A percentile compares a stretch with the other conserved stretches of the same genome.
These are phyloP conservation scores for Chernovozyma sophiae-reginae DNA, from an alignment of 1,139 yeast species.

Conservation along the genomic window DNA sequence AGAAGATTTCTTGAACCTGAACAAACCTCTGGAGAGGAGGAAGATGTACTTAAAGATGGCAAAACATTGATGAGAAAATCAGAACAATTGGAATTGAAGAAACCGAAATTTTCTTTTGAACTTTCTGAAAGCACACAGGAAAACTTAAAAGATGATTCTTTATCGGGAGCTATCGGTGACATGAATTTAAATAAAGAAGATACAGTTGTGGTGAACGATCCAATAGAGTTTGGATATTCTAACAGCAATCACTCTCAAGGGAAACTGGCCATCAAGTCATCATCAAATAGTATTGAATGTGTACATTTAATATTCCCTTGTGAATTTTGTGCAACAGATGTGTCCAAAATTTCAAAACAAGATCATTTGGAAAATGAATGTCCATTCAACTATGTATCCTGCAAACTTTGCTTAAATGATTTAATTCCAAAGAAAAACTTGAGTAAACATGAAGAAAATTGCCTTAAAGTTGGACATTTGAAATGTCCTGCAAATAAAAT, in stretches of 20 bases:
- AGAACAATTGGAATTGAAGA: neutral
- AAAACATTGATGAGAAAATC: neutral
- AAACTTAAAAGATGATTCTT: neutral
- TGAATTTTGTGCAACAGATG: conserved; percentile 30
- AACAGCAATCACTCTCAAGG: too few species aligned
- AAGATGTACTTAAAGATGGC: neutral
- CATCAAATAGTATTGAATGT: conserved; percentile 12
- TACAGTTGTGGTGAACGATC: too few species aligned
- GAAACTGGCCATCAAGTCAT: too few species aligned
- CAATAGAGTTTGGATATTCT: too few species aligned
- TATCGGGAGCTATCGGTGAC: neutral
- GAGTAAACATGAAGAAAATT: conserved; percentile 32
- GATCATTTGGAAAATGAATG: conserved; percentile 40
- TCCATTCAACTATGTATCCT: conserved; percentile 32
- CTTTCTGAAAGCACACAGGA: neutral
- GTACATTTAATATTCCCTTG: conserved; percentile 38
- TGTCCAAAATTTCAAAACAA: conserved; percentile 28
- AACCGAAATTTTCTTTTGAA: neutral
- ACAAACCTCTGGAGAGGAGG: conserved; percentile 5
- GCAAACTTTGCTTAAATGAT: conserved; percentile 40
- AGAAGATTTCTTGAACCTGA: conserved; percentile 16
- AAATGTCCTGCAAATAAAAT: conserved; percentile 39
- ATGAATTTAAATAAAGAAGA: neutral
- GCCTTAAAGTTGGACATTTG: conserved; percentile 28
- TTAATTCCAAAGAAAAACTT: conserved; percentile 34